phyloP scores from a whole-genome alignment of 176 grass and related monocot genomes.

The Carex scoparia region DNA sequence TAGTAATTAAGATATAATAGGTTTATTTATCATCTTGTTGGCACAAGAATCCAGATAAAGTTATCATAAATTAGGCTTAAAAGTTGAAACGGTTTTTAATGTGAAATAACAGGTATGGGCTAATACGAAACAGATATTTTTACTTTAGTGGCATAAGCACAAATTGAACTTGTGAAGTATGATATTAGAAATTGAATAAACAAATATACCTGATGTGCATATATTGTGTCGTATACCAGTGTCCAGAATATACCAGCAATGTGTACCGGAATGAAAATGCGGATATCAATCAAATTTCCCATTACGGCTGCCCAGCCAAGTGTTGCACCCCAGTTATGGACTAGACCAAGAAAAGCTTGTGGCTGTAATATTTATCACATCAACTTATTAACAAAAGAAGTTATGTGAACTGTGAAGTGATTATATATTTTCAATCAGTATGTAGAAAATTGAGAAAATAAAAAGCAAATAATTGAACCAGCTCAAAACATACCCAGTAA shows the following conservation, averaged over 20 bases:
- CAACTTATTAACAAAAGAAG: background rate
- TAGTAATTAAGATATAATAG: background rate
- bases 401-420: background rate
- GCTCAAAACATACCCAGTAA: constrained; percentile 38
- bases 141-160: background rate
- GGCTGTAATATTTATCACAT: constrained; percentile 23
- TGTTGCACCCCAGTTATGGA: constrained; percentile 36
- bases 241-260: constrained; percentile 45
- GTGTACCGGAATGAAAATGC: constrained; percentile 36
- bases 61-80: background rate
- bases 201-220: constrained; percentile 42
- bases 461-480: background rate
- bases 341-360: constrained; percentile 48
- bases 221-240: constrained; percentile 55
- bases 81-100: background rate
- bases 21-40: background rate
- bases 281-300: constrained; percentile 35
- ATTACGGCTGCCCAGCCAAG: constrained; percentile 41
- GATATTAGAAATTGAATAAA: background rate
- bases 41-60: background rate
- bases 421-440: background rate
- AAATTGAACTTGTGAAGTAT: background rate
- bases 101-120: background rate
- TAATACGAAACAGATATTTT: background rate
- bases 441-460: background rate